Base-by-base conservation (phyloP, 106 monocot genomes). In the Allium sativum region DNA sequence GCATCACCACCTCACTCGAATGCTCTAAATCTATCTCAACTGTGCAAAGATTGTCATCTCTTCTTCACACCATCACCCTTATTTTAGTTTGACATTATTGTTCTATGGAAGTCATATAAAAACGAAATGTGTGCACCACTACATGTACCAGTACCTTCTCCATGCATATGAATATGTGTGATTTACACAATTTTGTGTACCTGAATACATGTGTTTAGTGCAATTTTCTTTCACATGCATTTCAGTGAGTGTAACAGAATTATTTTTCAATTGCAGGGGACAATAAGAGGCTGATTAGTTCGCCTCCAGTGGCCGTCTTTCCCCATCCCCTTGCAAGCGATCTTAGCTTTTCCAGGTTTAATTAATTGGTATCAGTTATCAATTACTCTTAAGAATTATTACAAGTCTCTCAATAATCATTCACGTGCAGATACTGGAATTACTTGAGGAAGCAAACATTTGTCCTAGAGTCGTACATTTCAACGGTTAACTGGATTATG, bases 361-460 rank as follows among this genome's bases (percentile, higher is more conserved):
- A n/a, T 52, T 15, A 51, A 18, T 60, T 60, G 31, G 20, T 44
- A 44, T 64, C 8, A 42, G 5, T 9, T 45, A 44, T 21, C 12
- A 15, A 44, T 63, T 22, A 18, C 11, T 20, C 31, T 31, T 31
- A 31, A 31, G 31, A 31, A 31, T 31, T 31, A 31, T 5, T 31
- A 31, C 31, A 31, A 31, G 31, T 31, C 31, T 31, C 31, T 31
- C 31, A 31, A 31, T 31, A 3, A 2, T 31, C 31, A 31, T 40
- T 58, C 48, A 57, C 21, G 42, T 76, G 72, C 72, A 98, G 98
- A 64, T 98, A 92, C 72, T 98, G 98, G 98, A 98, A 98, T 76
- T 98, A 98, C 67, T 73, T 98, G 43, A 80, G 91, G 76, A 99
- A 99, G 75, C 98, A 99, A 76, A 99, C 98, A 44, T 92, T 99